phyloP scores from a whole-genome alignment of 192 early-diverging fungal genomes.

The Coemansia aciculifera region DNA sequence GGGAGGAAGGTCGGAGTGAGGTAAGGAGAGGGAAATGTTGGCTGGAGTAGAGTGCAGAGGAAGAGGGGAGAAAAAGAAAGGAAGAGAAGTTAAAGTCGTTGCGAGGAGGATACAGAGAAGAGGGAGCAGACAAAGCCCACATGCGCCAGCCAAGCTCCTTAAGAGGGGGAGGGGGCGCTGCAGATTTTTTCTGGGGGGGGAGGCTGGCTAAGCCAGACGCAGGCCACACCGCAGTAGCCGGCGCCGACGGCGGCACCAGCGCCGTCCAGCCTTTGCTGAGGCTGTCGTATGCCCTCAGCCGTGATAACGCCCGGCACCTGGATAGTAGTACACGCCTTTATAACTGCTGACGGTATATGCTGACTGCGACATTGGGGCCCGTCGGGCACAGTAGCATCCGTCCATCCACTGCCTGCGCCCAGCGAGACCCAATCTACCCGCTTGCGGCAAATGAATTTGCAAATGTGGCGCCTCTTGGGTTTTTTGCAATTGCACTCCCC shows the following conservation, averaged over 20 bases:
- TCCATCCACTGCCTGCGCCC: not conserved
- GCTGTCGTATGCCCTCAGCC: not conserved
- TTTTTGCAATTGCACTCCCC: slow-evolving; percentile 3
- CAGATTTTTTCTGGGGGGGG: slow-evolving; percentile 40
- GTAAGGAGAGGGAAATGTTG: slow-evolving; percentile 24
- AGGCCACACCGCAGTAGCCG: slow-evolving; percentile 12
- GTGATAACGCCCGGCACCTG: not conserved
- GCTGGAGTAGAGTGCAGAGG: slow-evolving; percentile 43
- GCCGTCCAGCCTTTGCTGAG: not conserved
- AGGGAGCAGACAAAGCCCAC: slow-evolving; percentile 30
- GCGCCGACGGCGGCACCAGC: not conserved
- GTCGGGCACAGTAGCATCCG: not conserved
- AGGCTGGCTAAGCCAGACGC: slow-evolving; percentile 9
- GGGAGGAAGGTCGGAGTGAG: slow-evolving; percentile 19
- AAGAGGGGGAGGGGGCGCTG: slow-evolving; percentile 21
- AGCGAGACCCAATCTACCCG: not conserved
- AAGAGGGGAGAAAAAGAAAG: slow-evolving; percentile 24
- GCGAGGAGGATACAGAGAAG: slow-evolving; percentile 25
- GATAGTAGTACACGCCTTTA: slow-evolving; percentile 3
- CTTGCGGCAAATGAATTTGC: slow-evolving; percentile 7
- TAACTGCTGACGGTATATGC: not conserved
- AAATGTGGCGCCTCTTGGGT: not conserved
- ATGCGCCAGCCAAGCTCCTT: slow-evolving; percentile 25
- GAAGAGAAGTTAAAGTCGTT: slow-evolving; percentile 16
- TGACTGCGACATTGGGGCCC: slow-evolving; percentile 1